Base-by-base conservation (phyloP, 2,329 filamentous ascomycete genomes). In the Aspergillus sp. region DNA sequence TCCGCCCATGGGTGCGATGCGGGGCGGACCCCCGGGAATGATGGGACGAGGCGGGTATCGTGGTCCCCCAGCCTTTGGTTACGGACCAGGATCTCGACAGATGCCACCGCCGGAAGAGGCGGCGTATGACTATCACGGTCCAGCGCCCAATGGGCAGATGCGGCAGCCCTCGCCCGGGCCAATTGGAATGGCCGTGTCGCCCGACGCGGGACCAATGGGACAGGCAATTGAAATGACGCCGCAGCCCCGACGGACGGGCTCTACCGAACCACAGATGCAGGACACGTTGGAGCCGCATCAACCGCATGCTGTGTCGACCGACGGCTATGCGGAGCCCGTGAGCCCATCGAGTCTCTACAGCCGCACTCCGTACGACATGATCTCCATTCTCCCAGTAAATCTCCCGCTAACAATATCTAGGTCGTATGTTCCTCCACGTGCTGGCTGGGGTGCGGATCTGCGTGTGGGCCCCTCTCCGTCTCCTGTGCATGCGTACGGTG, bases 141-240 rank as follows among this genome's bases (percentile, higher is more conserved):
- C 60, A n/a, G 63, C 60, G 13, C 52, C 60, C n/a, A 47, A 49
- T 10, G 55, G 49, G 5, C 52, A 54, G 9, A 58, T 58, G 53
- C 65, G 66, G 36, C 63, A 67, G 20, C 67, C 64, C 9, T 70
- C 70, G 14, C 68, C 68, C 1, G 64, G 64, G 4, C 62, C 66
- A 2, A 66, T 69, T 53, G 67, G 64, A 42, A 71, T 71, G 67
- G 66, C 67, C 2, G 52, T 69, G 6, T 67, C 67, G 11, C 68
- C 71, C 20, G 72, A 75, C 21, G 63, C 63, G 13, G 66, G 65
- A 34, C 64, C 71, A 13, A 75, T 85, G 11, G 85, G 85, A 9
- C 86, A 87, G 64, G 85, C 88, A 2, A 82, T 91, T 49, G 91
- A 94, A 69, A 92, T 95, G 89, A 87, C 92, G 67, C 85, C 87